Conservation (phyloP, 2,329 filamentous ascomycete genomes). For the Trichoderma endophyticum region DNA sequence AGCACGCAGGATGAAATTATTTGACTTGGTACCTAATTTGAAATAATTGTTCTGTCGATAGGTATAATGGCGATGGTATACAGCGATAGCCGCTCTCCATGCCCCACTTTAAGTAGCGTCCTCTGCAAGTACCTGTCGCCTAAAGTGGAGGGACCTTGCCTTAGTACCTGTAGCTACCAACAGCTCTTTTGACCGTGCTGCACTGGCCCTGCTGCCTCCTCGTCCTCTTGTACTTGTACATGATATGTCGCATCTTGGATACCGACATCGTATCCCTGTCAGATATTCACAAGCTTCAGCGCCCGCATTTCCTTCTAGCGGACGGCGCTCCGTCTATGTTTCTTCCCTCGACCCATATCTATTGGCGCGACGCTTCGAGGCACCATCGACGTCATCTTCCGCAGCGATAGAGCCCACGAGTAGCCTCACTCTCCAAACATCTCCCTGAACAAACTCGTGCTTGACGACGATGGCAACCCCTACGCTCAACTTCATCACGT, state of each 20-base stretch:
- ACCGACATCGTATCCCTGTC: conserved; percentile 1
- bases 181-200: background rate
- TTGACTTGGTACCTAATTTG: no score
- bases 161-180: background rate
- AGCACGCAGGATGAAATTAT: no score
- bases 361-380: background rate
- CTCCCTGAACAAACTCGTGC: background rate
- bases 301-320: background rate
- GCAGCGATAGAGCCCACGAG: background rate
- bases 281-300: background rate
- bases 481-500: conserved; percentile 94
- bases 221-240: background rate
- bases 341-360: background rate
- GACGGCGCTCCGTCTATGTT: background rate
- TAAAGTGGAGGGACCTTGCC: no score
- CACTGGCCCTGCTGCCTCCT: background rate
- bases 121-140: no score
- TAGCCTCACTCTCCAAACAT: background rate
- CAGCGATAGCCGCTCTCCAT: no score
- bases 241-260: conserved; percentile 3
- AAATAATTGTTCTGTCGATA: no score
- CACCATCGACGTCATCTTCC: conserved; percentile 7
- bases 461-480: conserved; percentile 58
- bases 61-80: no score
- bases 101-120: background rate